Conservation (phyloP, 805 yeast species). For the Gaillardinia entomophila region DNA sequence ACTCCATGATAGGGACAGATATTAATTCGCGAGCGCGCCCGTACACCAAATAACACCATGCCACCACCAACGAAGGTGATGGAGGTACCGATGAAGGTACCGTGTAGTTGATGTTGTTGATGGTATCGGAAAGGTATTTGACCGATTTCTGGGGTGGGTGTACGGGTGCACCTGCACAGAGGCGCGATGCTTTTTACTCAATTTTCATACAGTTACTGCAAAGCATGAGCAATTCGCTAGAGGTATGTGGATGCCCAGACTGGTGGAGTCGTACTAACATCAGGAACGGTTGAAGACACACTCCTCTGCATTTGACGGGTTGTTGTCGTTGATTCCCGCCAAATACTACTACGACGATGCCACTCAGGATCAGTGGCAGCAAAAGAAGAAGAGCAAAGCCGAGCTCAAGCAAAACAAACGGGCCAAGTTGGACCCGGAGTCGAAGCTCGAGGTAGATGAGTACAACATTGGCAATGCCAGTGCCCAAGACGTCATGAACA, state of each 20-base stretch:
- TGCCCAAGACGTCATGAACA: constrained; percentile 58
- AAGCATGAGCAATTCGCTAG: constrained; percentile 53
- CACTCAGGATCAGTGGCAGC: constrained; percentile 85
- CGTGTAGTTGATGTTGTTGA: too few relatives aligned
- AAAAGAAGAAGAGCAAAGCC: constrained; percentile 66
- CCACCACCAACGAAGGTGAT: too few relatives aligned
- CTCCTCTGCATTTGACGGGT: constrained; percentile 80
- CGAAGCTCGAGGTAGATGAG: constrained; percentile 38
- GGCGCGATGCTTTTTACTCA: constrained; percentile 4
- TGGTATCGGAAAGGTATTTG: too few relatives aligned
- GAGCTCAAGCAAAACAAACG: constrained; percentile 57
- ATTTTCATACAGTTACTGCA: constrained; percentile 1
- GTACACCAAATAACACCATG: too few relatives aligned
- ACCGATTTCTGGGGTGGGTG: too few relatives aligned
- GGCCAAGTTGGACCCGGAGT: constrained; percentile 70
- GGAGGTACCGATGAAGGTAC: too few relatives aligned
- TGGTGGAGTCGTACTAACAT: too few relatives aligned
- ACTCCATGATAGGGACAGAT: constrained; percentile 18
- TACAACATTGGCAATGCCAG: constrained; percentile 35
- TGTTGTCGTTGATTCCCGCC: constrained; percentile 87
- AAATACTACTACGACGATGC: constrained; percentile 91
- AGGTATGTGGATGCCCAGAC: constrained; percentile 35
- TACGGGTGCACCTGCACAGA: neutral
- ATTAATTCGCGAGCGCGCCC: too few relatives aligned
- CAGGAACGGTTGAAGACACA: constrained; percentile 74